A percentile compares a stretch with the other conserved stretches of the same genome.
phyloP scores from a whole-genome alignment of 257 asterid species.

The Linaria vulgaris region DNA sequence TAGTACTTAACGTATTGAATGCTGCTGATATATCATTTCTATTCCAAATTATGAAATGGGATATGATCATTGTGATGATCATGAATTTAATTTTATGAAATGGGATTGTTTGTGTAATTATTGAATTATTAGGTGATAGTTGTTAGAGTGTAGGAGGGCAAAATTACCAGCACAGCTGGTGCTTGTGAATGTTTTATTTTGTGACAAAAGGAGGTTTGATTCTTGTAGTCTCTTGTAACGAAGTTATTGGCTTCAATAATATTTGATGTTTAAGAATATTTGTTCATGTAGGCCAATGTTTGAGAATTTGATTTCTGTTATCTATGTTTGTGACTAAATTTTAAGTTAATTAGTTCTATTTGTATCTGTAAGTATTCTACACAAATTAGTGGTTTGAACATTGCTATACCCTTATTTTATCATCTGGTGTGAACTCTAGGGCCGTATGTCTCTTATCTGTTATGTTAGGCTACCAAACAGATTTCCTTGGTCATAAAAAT shows the following conservation, averaged over 20 bases:
- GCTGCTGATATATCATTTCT: slow-evolving; percentile 9
- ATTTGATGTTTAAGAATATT: neutral
- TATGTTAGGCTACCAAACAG: too few species aligned
- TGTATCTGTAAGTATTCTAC: slow-evolving; percentile 7
- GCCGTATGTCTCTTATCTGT: neutral
- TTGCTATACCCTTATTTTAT: slow-evolving; percentile 3
- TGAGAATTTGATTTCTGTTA: neutral
- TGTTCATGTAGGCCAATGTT: neutral
- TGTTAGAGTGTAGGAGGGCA: neutral
- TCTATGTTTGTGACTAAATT: neutral
- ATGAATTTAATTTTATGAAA: slow-evolving; percentile 7
- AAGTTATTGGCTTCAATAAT: slow-evolving; percentile 11
- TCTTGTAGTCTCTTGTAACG: slow-evolving; percentile 7
- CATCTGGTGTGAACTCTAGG: neutral
- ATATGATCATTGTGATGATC: slow-evolving; percentile 14
- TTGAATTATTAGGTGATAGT: slow-evolving; percentile 1
- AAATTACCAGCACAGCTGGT: slow-evolving; percentile 14
- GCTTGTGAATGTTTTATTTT: neutral
- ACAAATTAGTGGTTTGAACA: too few species aligned
- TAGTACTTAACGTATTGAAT: slow-evolving; percentile 19
- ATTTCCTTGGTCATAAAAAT: too few species aligned
- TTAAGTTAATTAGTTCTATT: slow-evolving; percentile 2
- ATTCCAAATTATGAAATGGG: slow-evolving; percentile 11
- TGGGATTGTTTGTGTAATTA: slow-evolving; percentile 19
- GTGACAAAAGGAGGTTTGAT: slow-evolving; percentile 8